Conservation (phyloP, 106 monocot genomes). For the Phalaenopsis aphrodite region DNA sequence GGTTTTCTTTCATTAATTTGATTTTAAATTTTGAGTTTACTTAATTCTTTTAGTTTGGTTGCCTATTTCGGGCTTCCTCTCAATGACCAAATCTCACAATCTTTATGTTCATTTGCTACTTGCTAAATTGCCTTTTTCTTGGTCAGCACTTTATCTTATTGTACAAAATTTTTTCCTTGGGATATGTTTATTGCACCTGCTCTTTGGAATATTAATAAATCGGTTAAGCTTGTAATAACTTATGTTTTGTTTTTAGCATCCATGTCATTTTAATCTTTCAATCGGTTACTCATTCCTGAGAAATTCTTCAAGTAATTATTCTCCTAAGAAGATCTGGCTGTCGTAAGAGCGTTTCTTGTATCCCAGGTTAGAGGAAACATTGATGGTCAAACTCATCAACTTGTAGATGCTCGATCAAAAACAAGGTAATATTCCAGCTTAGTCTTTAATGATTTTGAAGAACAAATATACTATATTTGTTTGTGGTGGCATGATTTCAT, state of each 20-base stretch:
- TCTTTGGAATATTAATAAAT: too few relatives aligned
- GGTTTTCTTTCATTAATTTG: too few relatives aligned
- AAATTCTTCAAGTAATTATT: too few relatives aligned
- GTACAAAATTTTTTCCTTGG: too few relatives aligned
- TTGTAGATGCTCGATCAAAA: constrained; percentile 89
- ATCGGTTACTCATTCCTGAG: neutral
- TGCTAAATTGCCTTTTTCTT: too few relatives aligned
- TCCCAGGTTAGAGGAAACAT: constrained; percentile 87
- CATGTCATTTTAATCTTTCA: neutral
- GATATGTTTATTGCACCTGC: too few relatives aligned
- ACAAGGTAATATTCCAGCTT: constrained; percentile 41
- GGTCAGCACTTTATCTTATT: too few relatives aligned
- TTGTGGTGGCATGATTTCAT: neutral
- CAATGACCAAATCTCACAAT: too few relatives aligned
- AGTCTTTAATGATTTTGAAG: neutral
- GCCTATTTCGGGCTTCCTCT: too few relatives aligned
- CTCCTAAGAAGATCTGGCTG: neutral
- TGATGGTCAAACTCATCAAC: constrained; percentile 64
- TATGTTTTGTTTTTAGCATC: neutral
- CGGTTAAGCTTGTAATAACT: neutral
- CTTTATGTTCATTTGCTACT: too few relatives aligned
- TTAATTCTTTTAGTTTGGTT: too few relatives aligned
- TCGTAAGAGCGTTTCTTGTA: constrained; percentile 1
- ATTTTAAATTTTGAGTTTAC: too few relatives aligned
- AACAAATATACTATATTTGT: neutral